These are phyloP conservation scores for Amauroascus verrucosus DNA, from an alignment of 2,329 filamentous ascomycete species.

Conservation along the genomic window DNA sequence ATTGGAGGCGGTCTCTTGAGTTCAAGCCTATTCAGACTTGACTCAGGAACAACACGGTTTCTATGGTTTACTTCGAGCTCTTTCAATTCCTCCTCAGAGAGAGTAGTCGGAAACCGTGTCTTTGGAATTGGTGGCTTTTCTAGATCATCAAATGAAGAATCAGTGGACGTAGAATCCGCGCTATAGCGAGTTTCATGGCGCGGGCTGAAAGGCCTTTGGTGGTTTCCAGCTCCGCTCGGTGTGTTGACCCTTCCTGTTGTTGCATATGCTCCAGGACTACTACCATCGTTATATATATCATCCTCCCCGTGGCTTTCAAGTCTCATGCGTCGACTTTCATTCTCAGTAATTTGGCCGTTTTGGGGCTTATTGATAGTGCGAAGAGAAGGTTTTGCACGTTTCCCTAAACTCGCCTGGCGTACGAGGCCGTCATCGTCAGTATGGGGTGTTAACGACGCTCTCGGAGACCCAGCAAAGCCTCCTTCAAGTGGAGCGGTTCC, in stretches of 20 bases:
- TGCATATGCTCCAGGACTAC: conserved; percentile 1
- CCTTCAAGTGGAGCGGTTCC: conserved; percentile 33
- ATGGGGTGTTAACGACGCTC: conserved; percentile 3
- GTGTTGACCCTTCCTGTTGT: background rate
- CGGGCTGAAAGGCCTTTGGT: background rate
- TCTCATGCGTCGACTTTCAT: background rate
- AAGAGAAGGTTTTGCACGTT: conserved; percentile 24
- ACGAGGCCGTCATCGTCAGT: conserved; percentile 21
- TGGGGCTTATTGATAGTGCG: conserved; percentile 22
- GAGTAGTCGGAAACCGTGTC: conserved; percentile 10
- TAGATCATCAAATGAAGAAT: conserved; percentile 23
- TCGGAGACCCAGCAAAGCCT: background rate
- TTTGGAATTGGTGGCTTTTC: conserved; percentile 28
- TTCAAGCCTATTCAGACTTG: conserved; percentile 31
- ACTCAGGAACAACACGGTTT: conserved; percentile 19
- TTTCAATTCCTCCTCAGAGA: conserved; percentile 14
- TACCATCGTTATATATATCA: background rate
- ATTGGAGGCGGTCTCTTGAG: conserved; percentile 55
- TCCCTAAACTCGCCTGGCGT: conserved; percentile 25
- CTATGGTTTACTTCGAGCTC: conserved; percentile 21
- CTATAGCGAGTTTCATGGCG: conserved; percentile 5
- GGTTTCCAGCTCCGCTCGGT: background rate
- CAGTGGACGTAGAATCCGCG: conserved; percentile 21
- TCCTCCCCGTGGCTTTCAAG: background rate
- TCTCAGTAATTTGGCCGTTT: conserved; percentile 5